Base-by-base conservation (phyloP, 306 rosid genomes). In the Begonia loranthoides region DNA sequence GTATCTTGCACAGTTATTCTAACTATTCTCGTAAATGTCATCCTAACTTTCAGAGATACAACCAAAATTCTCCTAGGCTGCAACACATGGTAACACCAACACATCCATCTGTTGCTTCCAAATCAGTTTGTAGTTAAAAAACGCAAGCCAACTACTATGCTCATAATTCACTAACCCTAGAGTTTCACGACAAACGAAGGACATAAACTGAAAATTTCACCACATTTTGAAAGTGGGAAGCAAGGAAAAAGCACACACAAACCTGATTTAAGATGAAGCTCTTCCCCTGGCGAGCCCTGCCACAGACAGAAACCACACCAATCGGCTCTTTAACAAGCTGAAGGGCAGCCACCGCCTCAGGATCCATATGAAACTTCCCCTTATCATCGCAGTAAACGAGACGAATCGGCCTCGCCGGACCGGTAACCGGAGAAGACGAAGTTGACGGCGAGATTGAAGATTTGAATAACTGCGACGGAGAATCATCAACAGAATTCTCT, bases 261-360 rank as follows among this genome's bases (percentile, higher is more conserved):
- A 85, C 97, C 95, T 82, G 97, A 49, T 90, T 90, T 10, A 90
- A 61, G 22, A 90, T 82, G 54, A 64, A 90, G 62, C 95, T 90
- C 75, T 90, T 90, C 39, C 97, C 97, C 69, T 85, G 94, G 49
- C 97, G 95, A 64, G 95, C 95, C 5, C 95, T 81, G 6, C 95
- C 97, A 33, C 97, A 85, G 63, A 89, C 90, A 44, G 97, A 80
- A 55, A 89, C 95, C 5, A 89, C 81, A 0, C 97, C 97, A 11
- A 89, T 80, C 12, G 97, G 97, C 15, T 72, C 97, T 72, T 89
- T 89, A 1, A 89, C 95, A 8, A 84, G 95, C 63, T 89, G 97
- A 12, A 89, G 73, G 21, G 80, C 55, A 9, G 97, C 95, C 13
- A 89, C 94, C 17, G 97, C 95, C 63, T 84, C 95, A 4, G 95